phyloP scores from a whole-genome alignment of 2,329 filamentous ascomycete species.

The Stagonosporopsis chrysanthemi region DNA sequence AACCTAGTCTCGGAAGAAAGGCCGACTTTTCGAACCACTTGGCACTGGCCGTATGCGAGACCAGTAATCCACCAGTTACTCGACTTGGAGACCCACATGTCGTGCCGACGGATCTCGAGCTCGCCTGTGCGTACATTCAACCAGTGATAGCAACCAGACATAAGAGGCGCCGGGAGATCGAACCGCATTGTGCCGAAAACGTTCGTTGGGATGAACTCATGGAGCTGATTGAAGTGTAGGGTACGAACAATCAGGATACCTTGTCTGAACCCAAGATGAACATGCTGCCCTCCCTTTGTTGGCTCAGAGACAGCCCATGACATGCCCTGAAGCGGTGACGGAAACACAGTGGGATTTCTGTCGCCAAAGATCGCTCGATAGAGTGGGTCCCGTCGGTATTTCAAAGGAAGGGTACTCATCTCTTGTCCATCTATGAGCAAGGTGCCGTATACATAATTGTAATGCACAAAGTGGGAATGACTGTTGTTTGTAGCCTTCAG shows the following conservation, averaged over 20 bases:
- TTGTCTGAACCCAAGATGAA: conserved; percentile 64
- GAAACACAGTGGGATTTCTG: conserved; percentile 59
- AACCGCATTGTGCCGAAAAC: conserved; percentile 39
- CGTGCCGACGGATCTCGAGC: conserved; percentile 61
- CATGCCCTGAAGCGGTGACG: conserved; percentile 63
- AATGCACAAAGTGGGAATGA: conserved; percentile 48
- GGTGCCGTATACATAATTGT: conserved; percentile 57
- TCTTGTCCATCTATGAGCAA: conserved; percentile 59
- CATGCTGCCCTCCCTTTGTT: conserved; percentile 46
- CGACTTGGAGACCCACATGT: conserved; percentile 51
- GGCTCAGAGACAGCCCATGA: conserved; percentile 51
- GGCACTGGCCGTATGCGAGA: conserved; percentile 21
- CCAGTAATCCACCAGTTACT: conserved; percentile 54
- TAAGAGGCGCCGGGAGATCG: conserved; percentile 62
- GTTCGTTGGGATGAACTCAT: conserved; percentile 47
- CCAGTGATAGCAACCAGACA: conserved; percentile 67
- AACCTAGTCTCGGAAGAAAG: neutral
- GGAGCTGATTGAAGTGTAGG: conserved; percentile 22
- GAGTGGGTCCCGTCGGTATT: conserved; percentile 55
- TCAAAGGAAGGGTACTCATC: conserved; percentile 61
- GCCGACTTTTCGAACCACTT: conserved; percentile 7
- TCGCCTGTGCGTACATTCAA: conserved; percentile 56
- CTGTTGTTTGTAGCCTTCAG: conserved; percentile 23
- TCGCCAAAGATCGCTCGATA: conserved; percentile 63
- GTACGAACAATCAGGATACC: conserved; percentile 56